These are phyloP conservation scores for Microdochium nivale DNA, from an alignment of 2,329 filamentous ascomycete species.

Conservation along the genomic window DNA sequence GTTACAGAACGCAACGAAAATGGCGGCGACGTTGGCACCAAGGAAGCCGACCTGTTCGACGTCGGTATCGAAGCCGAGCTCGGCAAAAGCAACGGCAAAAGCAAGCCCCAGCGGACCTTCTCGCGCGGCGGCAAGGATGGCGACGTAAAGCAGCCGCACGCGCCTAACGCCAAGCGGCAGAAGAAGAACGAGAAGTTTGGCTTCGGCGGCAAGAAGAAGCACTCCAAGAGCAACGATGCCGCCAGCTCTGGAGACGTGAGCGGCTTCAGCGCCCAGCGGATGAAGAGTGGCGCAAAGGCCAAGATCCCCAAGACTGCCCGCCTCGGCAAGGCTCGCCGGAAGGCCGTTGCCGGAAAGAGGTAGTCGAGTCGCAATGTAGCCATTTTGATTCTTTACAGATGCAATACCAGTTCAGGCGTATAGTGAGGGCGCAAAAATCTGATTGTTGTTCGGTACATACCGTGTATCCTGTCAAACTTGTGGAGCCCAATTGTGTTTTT, in stretches of 20 bases:
- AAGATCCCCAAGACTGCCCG: slow-evolving; percentile 30
- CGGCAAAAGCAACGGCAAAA: too few species aligned
- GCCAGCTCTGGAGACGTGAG: slow-evolving; percentile 71
- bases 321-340: slow-evolving; percentile 43
- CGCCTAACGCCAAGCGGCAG: slow-evolving; percentile 63
- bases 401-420: background rate
- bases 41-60: slow-evolving; percentile 86
- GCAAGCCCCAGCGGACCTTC: slow-evolving; percentile 31
- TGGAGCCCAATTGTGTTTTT: too few species aligned
- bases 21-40: slow-evolving; percentile 51
- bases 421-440: background rate
- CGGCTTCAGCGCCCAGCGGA: slow-evolving; percentile 73
- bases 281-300: slow-evolving; percentile 53
- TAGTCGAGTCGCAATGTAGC: slow-evolving; percentile 8
- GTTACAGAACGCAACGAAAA: slow-evolving; percentile 71
- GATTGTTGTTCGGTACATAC: too few species aligned
- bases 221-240: slow-evolving; percentile 85
- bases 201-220: slow-evolving; percentile 91
- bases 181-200: slow-evolving; percentile 96
- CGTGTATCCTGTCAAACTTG: too few species aligned
- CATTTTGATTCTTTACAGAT: background rate
- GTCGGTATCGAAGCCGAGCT: slow-evolving; percentile 70
- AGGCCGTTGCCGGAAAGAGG: slow-evolving; percentile 30
- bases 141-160: slow-evolving; percentile 26
- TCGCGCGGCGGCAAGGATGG: slow-evolving; percentile 26